Evolutionary conservation across 306 rosid species (phyloP), one percentile per base, ranked within the genome.

Genomic region (Hippophae tibetana): DNA sequence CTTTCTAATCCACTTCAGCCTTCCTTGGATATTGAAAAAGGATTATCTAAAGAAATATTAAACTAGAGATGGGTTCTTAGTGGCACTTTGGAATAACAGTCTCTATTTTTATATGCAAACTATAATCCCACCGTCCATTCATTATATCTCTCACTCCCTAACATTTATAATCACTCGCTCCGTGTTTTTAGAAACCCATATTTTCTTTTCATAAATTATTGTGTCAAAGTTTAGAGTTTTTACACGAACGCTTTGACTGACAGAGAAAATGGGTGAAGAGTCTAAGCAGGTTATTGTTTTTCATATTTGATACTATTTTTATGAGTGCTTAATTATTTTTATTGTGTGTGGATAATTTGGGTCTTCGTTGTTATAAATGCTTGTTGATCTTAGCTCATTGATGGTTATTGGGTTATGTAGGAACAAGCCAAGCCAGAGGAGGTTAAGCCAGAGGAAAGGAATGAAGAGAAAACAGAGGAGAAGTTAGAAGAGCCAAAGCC

Each of bases 231-330:
- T 72, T 31, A 31, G 38, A 55, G 69, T 52, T 71, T 51, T 23
- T 43, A 26, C 3, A 48, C 61, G 69, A 60, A 55, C 55, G 46
- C 60, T 47, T 42, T 61, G 66, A 47, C 50, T 75, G 54, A 60
- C 44, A 63, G 38, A 55, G 5, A 42, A 74, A 57, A 90, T 90
- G 97, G 95, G 90, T 26, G 87, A 79, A 76, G 90, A 77, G 74
- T 77, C 67, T 65, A 82, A 86, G 72, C 93, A 68, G 80, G 97
- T 90, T 25, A 64, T 66, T 67, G n/a, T 58, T 56, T 75, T 31
- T 31, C 4, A 31, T 31, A 31, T 31, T 31, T 42, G 38, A 14
- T 49, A 10, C 8, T 8, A 40, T 45, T 74, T 10, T 47, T 18
- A 40, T 26, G 13, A 23, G 1, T 64, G 43, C 25, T 49, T 61